These are phyloP conservation scores for Scenedesmus sp. DNA, from an alignment of 163 green algal genomes.

Conservation along the genomic window DNA sequence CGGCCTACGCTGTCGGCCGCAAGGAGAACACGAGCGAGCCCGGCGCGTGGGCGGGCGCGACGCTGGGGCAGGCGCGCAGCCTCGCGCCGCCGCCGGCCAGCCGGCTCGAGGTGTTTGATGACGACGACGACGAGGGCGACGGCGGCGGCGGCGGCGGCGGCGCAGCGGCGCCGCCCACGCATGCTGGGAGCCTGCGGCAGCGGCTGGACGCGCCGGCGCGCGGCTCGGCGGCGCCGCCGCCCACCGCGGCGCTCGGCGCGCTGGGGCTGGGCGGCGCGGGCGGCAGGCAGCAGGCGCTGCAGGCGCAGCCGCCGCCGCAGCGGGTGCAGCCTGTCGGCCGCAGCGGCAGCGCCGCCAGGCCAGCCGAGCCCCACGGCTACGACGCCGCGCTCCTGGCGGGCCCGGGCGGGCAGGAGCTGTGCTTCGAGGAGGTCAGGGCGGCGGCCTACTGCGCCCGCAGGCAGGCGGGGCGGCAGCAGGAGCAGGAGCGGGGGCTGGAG, in stretches of 20 bases:
- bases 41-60: slow-evolving; percentile 60
- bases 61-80: slow-evolving; percentile 49
- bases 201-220: not conserved
- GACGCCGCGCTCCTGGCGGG: slow-evolving; percentile 22
- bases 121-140: slow-evolving; percentile 73
- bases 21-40: slow-evolving; percentile 83
- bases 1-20: slow-evolving; percentile 35
- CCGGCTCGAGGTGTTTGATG: slow-evolving; percentile 74
- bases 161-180: not conserved
- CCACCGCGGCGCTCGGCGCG: too few relatives aligned
- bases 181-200: not conserved
- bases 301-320: slow-evolving; percentile 1
- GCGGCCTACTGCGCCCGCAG: slow-evolving; percentile 21
- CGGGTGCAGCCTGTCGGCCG: not conserved
- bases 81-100: not conserved
- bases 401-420: slow-evolving; percentile 29
- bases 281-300: not conserved
- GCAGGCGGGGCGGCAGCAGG: not conserved
- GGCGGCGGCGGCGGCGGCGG: slow-evolving; percentile 27
- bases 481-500: slow-evolving; percentile 31
- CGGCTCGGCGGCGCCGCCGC: not conserved
- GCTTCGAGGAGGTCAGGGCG: slow-evolving; percentile 49
- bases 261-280: too few relatives aligned
- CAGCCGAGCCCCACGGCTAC: slow-evolving; percentile 43
- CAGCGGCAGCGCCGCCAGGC: too few relatives aligned